A percentile compares a stretch with the other conserved stretches of the same genome.
Conservation (phyloP, 768 basidiomycete genomes). For the Xerocomellus amylosporus region DNA sequence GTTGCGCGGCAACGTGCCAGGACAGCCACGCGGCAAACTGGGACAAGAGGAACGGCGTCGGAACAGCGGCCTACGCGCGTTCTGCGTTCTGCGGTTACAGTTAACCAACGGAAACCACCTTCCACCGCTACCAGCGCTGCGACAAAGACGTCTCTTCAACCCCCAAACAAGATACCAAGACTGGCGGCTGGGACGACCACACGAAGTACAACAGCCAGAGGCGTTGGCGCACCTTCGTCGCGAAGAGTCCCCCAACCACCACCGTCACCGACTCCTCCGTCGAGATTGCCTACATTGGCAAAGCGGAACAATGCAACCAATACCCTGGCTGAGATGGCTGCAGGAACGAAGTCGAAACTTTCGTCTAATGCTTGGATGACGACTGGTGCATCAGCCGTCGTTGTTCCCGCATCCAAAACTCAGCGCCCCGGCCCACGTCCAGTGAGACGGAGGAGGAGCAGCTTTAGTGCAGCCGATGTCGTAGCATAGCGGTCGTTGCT, state of each 20-base stretch:
- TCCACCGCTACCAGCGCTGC: conserved; percentile 35
- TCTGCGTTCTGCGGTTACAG: conserved; percentile 63
- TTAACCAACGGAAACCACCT: conserved; percentile 53
- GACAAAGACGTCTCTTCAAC: conserved; percentile 44
- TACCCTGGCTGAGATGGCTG: conserved; percentile 52
- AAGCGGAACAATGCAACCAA: conserved; percentile 48
- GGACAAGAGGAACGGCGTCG: conserved; percentile 56
- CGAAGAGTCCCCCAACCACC: conserved; percentile 44
- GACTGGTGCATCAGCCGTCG: conserved; percentile 62
- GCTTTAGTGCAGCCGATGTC: conserved; percentile 85
- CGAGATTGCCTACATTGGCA: conserved; percentile 71
- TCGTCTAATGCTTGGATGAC: conserved; percentile 73
- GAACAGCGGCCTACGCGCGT: conserved; percentile 74
- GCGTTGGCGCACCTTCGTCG: conserved; percentile 29
- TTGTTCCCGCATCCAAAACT: conserved; percentile 68
- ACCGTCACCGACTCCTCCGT: conserved; percentile 70
- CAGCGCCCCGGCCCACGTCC: conserved; percentile 72
- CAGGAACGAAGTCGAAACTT: conserved; percentile 35
- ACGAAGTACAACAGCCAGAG: conserved; percentile 43
- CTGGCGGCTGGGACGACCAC: conserved; percentile 53
- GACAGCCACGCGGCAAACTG: conserved; percentile 39
- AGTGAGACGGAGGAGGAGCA: conserved; percentile 75
- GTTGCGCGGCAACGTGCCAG: conserved; percentile 32
- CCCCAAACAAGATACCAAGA: conserved; percentile 67
- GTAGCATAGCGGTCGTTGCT: conserved; percentile 52